These are phyloP conservation scores for Plenodomus lindquistii DNA, from an alignment of 2,329 filamentous ascomycete genomes.

Conservation along the genomic window DNA sequence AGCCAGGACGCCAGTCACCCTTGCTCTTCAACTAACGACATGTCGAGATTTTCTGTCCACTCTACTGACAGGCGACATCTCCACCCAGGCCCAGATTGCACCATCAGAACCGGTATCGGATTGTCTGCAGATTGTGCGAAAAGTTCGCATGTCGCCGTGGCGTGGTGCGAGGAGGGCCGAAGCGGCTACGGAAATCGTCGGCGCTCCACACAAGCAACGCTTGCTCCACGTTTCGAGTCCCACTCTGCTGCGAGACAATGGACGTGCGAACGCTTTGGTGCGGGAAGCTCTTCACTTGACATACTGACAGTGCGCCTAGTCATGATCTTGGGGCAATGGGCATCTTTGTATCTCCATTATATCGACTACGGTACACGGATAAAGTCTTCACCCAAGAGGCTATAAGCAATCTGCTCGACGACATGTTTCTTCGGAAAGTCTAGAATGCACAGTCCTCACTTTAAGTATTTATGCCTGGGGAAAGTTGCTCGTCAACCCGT, in stretches of 20 bases:
- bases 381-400: no score
- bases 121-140: constrained; percentile 6
- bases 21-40: constrained; percentile 7
- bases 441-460: no score
- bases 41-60: constrained; percentile 2
- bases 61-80: constrained; percentile 10
- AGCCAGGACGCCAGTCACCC: constrained; percentile 15
- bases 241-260: not conserved
- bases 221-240: not conserved
- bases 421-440: no score
- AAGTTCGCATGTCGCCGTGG: constrained; percentile 9
- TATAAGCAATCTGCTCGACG: no score
- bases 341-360: not conserved
- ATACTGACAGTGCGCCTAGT: not conserved
- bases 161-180: constrained; percentile 18
- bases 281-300: not conserved
- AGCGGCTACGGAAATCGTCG: constrained; percentile 22
- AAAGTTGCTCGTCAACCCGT: no score
- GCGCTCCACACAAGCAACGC: constrained; percentile 8
- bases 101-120: constrained; percentile 19
- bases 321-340: not conserved
- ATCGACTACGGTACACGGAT: no score
- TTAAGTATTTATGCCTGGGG: no score
- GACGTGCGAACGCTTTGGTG: not conserved
- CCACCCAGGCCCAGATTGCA: constrained; percentile 9